These are phyloP conservation scores for Przewalskia tangutica DNA, from an alignment of 257 asterid genomes.

Conservation along the genomic window DNA sequence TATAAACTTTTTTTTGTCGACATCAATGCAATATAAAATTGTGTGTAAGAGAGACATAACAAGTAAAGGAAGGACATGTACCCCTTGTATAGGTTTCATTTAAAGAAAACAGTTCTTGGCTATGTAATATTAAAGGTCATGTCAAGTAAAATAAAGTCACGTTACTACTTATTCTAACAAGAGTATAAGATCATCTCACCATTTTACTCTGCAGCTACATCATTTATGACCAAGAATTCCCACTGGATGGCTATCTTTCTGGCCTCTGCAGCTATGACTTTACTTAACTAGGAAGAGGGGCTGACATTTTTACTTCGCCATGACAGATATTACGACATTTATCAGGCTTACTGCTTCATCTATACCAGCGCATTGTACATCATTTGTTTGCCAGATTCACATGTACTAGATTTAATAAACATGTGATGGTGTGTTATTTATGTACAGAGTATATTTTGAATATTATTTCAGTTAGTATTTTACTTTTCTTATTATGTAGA, in stretches of 20 bases:
- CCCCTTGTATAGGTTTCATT: not conserved
- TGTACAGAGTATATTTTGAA: not conserved
- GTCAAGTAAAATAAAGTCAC: not conserved
- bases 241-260: conserved; percentile 38
- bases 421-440: not conserved
- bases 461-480: not conserved
- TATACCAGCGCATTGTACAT: not conserved
- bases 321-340: not conserved
- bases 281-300: conserved; percentile 18
- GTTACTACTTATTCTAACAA: not conserved
- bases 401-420: not conserved
- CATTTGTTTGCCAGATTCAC: not conserved
- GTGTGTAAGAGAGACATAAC: not conserved
- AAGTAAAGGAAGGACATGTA: not conserved
- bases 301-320: not conserved
- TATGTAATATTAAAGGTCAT: not conserved
- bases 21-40: not conserved
- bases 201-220: conserved; percentile 24
- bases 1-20: not conserved
- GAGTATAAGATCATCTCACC: not conserved
- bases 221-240: conserved; percentile 27
- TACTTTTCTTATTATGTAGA: not conserved
- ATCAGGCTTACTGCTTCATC: not conserved
- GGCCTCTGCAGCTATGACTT: conserved; percentile 12
- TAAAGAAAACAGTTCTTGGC: not conserved